Conservation (phyloP, 768 basidiomycete species). For the Rhizopogon vinicolor region DNA sequence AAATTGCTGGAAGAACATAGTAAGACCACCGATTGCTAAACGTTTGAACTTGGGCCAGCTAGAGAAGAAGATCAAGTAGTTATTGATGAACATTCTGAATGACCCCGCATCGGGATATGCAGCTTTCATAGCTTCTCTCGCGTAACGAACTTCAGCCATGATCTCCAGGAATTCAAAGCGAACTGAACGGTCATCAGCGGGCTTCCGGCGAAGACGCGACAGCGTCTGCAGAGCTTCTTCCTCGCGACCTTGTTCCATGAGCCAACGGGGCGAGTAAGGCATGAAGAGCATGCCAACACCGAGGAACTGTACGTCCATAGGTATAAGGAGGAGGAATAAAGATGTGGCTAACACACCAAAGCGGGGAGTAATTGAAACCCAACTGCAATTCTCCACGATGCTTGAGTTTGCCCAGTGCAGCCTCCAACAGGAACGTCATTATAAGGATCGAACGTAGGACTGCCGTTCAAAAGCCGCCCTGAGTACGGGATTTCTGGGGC, state of each 20-base stretch:
- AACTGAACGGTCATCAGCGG: slow-evolving; percentile 24
- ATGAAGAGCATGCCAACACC: slow-evolving; percentile 28
- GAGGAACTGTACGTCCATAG: slow-evolving; percentile 17
- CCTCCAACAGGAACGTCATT: slow-evolving; percentile 26
- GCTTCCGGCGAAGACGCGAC: slow-evolving; percentile 29
- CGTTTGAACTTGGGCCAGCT: slow-evolving; percentile 29
- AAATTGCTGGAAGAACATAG: slow-evolving; percentile 30
- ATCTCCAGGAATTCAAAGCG: slow-evolving; percentile 37
- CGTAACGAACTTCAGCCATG: slow-evolving; percentile 29
- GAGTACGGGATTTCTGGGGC: slow-evolving; percentile 24
- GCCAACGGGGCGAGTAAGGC: slow-evolving; percentile 41
- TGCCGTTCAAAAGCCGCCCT: slow-evolving; percentile 26
- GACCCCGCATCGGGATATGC: slow-evolving; percentile 18
- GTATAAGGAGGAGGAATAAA: background rate
- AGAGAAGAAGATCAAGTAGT: slow-evolving; percentile 20
- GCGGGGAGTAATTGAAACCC: slow-evolving; percentile 36
- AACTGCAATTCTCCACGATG: slow-evolving; percentile 32
- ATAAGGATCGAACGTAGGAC: slow-evolving; percentile 22
- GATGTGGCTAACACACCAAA: slow-evolving; percentile 20
- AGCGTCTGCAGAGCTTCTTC: slow-evolving; percentile 31
- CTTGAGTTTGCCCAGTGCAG: slow-evolving; percentile 25
- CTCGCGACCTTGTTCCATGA: slow-evolving; percentile 32
- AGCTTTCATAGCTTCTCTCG: slow-evolving; percentile 15
- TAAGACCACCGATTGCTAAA: slow-evolving; percentile 23
- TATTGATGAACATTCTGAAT: slow-evolving; percentile 13